Conservation (phyloP, 129 eudicot species). For the Flaveria brownii region DNA sequence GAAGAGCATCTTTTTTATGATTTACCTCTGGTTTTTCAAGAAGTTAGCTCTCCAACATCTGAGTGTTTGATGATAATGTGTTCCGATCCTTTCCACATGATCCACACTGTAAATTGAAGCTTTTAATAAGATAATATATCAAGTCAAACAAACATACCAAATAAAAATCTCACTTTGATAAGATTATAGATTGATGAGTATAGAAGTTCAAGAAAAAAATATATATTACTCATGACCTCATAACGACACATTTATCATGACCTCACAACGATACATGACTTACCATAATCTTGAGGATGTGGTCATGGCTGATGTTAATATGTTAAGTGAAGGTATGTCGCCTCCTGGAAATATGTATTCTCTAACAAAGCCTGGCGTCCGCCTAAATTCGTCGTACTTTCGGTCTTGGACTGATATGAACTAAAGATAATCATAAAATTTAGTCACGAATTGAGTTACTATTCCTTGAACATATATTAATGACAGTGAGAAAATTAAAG, state of each 20-base stretch:
- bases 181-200: too few species aligned
- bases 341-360: slow-evolving; percentile 89
- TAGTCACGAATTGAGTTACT: neutral
- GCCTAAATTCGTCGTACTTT: slow-evolving; percentile 60
- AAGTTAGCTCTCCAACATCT: slow-evolving; percentile 71
- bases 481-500: too few species aligned
- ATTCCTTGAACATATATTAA: neutral
- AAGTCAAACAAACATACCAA: too few species aligned
- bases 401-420: slow-evolving; percentile 67
- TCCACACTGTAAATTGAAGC: slow-evolving; percentile 53
- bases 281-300: slow-evolving; percentile 74
- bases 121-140: neutral
- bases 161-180: too few species aligned
- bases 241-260: neutral
- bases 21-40: slow-evolving; percentile 54
- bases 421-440: slow-evolving; percentile 25
- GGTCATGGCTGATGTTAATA: slow-evolving; percentile 75
- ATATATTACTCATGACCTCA: neutral
- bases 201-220: too few species aligned
- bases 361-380: slow-evolving; percentile 57
- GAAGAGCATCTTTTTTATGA: neutral
- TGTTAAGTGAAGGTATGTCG: slow-evolving; percentile 62
- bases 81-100: slow-evolving; percentile 69
- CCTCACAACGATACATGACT: neutral
- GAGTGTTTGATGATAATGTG: slow-evolving; percentile 66